Base-by-base conservation (phyloP, 2,329 filamentous ascomycete species). In the Cryphonectria nitschkei region DNA sequence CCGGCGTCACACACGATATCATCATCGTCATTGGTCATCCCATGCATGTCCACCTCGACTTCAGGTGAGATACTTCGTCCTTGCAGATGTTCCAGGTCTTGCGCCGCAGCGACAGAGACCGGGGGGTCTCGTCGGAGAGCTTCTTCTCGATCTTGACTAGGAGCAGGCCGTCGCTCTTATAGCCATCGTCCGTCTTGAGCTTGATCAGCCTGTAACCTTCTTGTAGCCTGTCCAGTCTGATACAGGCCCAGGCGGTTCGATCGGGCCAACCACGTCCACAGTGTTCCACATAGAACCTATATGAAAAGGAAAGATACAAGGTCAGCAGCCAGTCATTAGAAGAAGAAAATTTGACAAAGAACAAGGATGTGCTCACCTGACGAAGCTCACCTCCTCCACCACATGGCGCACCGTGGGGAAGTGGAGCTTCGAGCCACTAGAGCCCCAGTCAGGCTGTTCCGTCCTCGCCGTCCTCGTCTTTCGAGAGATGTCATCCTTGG, bases 371-470 rank as follows among this genome's bases (percentile, higher is more conserved):
- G 66, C 68, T 14, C 81, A 93, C 92, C 90, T 87, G 41, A 94
- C 80, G 77, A 94, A 94, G 76, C 89, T 92, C 74, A 94, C 82
- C 74, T 91, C 87, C 76, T 92, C 89, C 14, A 92, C 85, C 11
- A 93, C 86, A 65, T 86, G 85, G 68, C 84, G 82, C 62, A 90
- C 81, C 32, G 84, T 83, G 41, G 82, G 80, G 77, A 93, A 94
- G 19, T 84, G 80, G 56, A 94, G 77, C 29, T 85, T 84, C 2
- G 71, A 68, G n/a, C 86, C 87, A 22, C 78, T 73, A 6, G 74
- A 72, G 1, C 85, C 85, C 79, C 92, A 94, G 75, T 89, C 86
- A 0, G 92, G 91, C 75, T 92, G 85, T 56, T 87, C 83, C 0
- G 89, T 87, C 76, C 83, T 85, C 43, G 82, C 82, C 26, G 83